These are phyloP conservation scores for Aspergillus sclerotiicarbonarius DNA, from an alignment of 495 filamentous ascomycete genomes.

Conservation along the genomic window DNA sequence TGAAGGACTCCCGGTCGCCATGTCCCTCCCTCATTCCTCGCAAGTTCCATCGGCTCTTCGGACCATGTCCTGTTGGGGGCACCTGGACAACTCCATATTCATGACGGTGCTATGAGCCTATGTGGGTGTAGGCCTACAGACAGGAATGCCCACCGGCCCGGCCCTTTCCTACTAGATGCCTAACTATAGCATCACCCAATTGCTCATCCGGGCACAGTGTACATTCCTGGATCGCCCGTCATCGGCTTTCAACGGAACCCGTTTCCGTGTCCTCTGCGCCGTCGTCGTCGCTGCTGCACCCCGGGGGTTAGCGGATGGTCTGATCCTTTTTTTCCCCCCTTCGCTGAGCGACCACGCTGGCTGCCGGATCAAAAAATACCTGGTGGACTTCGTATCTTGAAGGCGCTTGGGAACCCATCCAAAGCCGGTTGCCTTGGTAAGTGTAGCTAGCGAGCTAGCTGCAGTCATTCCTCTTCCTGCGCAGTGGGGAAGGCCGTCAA, in stretches of 20 bases:
- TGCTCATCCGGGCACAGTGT: neutral
- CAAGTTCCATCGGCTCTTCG: neutral
- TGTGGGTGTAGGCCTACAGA: neutral
- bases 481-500: neutral
- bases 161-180: neutral
- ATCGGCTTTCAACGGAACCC: conserved; percentile 2
- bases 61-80: neutral
- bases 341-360: neutral
- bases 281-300: conserved; percentile 2
- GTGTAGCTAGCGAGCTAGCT: neutral
- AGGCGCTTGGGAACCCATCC: neutral
- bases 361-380: neutral
- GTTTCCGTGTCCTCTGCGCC: neutral
- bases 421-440: neutral
- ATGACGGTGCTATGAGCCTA: neutral
- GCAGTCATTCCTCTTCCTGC: neutral
- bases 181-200: neutral
- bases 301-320: neutral
- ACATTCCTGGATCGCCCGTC: neutral
- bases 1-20: neutral
- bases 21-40: conserved; percentile 4
- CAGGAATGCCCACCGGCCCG: neutral
- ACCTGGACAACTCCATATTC: neutral
- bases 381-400: neutral
- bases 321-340: neutral